A percentile compares a stretch with the other conserved stretches of the same genome.
phyloP scores from a whole-genome alignment of 2,329 filamentous ascomycete species.

The Polytolypa hystricis region DNA sequence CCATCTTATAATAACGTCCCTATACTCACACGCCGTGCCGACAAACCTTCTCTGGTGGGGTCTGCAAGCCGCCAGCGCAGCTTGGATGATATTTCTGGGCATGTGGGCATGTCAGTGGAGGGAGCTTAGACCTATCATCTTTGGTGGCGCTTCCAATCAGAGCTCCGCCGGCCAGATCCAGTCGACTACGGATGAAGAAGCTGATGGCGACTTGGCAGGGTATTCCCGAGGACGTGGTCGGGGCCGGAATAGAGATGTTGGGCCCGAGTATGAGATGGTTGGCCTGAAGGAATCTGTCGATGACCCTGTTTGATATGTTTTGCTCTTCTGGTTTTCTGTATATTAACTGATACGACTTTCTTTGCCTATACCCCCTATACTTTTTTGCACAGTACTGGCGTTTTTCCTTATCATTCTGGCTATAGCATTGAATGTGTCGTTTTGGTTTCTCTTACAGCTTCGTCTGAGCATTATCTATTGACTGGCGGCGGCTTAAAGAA shows the following conservation, averaged over 20 bases:
- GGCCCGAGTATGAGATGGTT: conserved; percentile 53
- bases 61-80: conserved; percentile 49
- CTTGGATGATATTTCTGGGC: conserved; percentile 58
- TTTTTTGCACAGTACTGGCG: conserved; percentile 1
- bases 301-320: conserved; percentile 40
- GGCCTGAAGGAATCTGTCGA: conserved; percentile 37
- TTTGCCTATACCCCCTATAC: conserved; percentile 2
- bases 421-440: too few species aligned
- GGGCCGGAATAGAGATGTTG: conserved; percentile 16
- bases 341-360: not conserved
- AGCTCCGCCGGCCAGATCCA: conserved; percentile 33
- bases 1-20: conserved; percentile 63
- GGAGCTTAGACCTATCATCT: conserved; percentile 78
- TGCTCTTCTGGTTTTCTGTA: conserved; percentile 1
- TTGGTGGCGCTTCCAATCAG: conserved; percentile 44
- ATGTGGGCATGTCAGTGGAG: conserved; percentile 88
- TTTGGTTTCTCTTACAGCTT: too few species aligned
- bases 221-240: conserved; percentile 15
- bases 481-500: too few species aligned
- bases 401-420: too few species aligned
- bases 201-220: conserved; percentile 8
- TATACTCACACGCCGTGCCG: conserved; percentile 70
- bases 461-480: too few species aligned
- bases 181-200: conserved; percentile 33
- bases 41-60: conserved; percentile 79